Evolutionary conservation across 2,329 filamentous ascomycete species (phyloP).

Genomic region (Dactylellina sp.): DNA sequence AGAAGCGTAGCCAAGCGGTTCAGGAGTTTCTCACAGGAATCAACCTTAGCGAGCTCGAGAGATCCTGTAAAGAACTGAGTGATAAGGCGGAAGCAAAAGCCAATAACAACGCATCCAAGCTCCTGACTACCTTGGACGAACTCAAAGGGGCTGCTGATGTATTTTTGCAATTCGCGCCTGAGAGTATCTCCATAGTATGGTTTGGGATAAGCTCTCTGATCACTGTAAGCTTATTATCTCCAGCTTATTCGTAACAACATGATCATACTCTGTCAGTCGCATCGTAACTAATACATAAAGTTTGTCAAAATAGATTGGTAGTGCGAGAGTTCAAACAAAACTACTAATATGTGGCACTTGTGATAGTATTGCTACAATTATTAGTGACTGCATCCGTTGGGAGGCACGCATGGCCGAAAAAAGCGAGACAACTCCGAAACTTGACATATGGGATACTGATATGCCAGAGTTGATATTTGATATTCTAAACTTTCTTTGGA

Average conservation of each 20-base stretch:
- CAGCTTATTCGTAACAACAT: too few relatives aligned
- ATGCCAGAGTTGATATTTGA: conserved; percentile 32
- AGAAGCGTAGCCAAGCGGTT: not conserved
- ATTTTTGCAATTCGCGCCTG: conserved; percentile 18
- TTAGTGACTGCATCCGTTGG: conserved; percentile 34
- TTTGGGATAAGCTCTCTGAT: conserved; percentile 28
- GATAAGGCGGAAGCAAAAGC: conserved; percentile 15
- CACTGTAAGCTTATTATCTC: conserved; percentile 3
- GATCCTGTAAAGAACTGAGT: conserved; percentile 14
- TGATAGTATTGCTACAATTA: conserved; percentile 31
- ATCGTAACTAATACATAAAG: not conserved
- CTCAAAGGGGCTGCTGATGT: conserved; percentile 16
- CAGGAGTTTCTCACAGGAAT: conserved; percentile 18
- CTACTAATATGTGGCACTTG: conserved; percentile 39
- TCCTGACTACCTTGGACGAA: conserved; percentile 14
- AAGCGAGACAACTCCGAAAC: conserved; percentile 1
- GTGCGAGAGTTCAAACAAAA: conserved; percentile 28
- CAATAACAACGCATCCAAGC: conserved; percentile 14
- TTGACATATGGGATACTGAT: conserved; percentile 39
- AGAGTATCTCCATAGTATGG: conserved; percentile 29
- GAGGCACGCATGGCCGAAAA: conserved; percentile 10
- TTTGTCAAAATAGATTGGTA: conserved; percentile 14
- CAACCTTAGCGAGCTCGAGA: not conserved
- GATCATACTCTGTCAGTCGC: too few relatives aligned
- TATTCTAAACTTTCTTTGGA: conserved; percentile 47